Evolutionary conservation across 345 rosid species (phyloP).

Genomic region (Lumnitzera littorea): DNA sequence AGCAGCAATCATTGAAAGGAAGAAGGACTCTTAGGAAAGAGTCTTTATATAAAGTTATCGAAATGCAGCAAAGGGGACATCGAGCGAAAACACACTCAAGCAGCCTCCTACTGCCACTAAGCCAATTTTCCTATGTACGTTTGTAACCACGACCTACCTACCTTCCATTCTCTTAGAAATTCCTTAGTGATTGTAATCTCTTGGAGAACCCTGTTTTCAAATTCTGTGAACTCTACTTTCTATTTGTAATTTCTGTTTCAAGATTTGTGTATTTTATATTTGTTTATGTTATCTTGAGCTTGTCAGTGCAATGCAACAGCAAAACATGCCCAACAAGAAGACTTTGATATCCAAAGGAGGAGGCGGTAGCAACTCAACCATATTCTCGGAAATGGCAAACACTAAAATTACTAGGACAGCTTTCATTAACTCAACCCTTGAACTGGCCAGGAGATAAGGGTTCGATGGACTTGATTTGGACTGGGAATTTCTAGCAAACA

Average conservation of each 20-base stretch:
- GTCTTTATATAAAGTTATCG: no score
- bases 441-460: slow-evolving; percentile 24
- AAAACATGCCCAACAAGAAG: slow-evolving; percentile 14
- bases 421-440: slow-evolving; percentile 31
- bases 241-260: no score
- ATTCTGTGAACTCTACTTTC: slow-evolving; percentile 19
- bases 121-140: no score
- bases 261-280: no score
- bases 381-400: slow-evolving; percentile 21
- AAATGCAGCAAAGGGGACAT: no score
- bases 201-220: slow-evolving; percentile 22
- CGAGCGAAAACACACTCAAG: no score
- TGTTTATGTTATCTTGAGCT: slow-evolving; percentile 6
- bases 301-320: slow-evolving; percentile 10
- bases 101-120: no score
- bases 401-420: slow-evolving; percentile 10
- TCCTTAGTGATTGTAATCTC: no score
- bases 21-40: no score
- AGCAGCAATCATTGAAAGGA: no score
- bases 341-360: slow-evolving; percentile 38
- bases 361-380: not conserved
- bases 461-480: slow-evolving; percentile 44
- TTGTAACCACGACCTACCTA: no score
- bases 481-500: slow-evolving; percentile 36
- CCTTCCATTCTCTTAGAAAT: no score